Evolutionary conservation across 129 eudicot species (phyloP).

Genomic region (Deinandra increscens): DNA sequence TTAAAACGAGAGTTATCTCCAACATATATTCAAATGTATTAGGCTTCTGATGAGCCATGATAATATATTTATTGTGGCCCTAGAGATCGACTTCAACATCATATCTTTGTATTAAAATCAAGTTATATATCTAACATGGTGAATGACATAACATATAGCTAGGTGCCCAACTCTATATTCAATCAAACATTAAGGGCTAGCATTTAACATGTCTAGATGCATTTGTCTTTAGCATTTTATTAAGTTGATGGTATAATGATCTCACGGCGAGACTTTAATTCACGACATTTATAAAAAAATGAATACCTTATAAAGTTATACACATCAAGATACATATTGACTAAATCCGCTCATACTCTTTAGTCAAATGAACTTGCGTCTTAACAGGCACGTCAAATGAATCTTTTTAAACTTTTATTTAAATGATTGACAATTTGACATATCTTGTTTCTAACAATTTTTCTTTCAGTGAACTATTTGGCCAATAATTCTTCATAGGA

Average conservation of each 20-base stretch:
- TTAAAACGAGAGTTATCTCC: background rate
- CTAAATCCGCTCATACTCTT: too few species aligned
- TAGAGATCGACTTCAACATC: slow-evolving; percentile 21
- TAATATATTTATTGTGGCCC: slow-evolving; percentile 3
- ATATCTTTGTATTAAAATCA: slow-evolving; percentile 28
- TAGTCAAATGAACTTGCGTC: slow-evolving; percentile 24
- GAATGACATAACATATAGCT: background rate
- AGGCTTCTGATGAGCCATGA: slow-evolving; percentile 10
- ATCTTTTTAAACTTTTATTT: background rate
- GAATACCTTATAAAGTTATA: too few species aligned
- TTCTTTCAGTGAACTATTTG: too few species aligned
- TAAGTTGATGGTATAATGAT: slow-evolving; percentile 18
- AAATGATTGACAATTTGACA: too few species aligned
- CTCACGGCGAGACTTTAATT: background rate
- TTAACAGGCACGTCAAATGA: background rate
- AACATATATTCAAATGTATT: background rate
- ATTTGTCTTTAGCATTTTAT: too few species aligned
- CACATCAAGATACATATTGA: too few species aligned
- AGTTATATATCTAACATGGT: slow-evolving; percentile 10
- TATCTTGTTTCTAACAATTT: background rate
- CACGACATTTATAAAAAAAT: too few species aligned
- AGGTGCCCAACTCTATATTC: background rate
- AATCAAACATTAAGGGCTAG: slow-evolving; percentile 15
- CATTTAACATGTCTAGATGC: slow-evolving; percentile 18
- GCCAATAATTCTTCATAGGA: too few species aligned